Evolutionary conservation across 1,139 yeast species (phyloP).

Genomic region (Suhomyces bribrorum): DNA sequence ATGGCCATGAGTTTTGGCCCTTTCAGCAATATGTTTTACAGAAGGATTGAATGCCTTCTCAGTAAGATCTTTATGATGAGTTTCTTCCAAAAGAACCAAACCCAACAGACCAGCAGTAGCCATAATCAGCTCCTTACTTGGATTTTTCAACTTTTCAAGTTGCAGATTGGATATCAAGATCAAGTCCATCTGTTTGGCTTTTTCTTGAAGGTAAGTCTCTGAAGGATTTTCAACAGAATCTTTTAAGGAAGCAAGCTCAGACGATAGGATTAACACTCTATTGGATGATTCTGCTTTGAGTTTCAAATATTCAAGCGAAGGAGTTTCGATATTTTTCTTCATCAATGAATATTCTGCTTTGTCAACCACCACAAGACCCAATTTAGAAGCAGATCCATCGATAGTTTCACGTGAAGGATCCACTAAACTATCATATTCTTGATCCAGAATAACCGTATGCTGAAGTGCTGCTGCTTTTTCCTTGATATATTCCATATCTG

Average conservation of each 20-base stretch:
- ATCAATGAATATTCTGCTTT: slow-evolving; percentile 19
- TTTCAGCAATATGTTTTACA: slow-evolving; percentile 30
- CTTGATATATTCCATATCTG: slow-evolving; percentile 18
- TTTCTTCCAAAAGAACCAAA: slow-evolving; percentile 15
- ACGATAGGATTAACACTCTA: slow-evolving; percentile 20
- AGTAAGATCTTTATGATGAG: slow-evolving; percentile 11
- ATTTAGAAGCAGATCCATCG: slow-evolving; percentile 17
- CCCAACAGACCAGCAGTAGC: slow-evolving; percentile 29
- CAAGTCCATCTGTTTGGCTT: slow-evolving; percentile 18
- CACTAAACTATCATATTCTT: slow-evolving; percentile 23
- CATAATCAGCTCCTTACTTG: slow-evolving; percentile 31
- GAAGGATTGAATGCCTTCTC: slow-evolving; percentile 22
- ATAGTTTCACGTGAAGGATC: slow-evolving; percentile 22
- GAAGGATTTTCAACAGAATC: slow-evolving; percentile 19
- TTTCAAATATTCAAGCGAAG: slow-evolving; percentile 27
- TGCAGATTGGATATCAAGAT: slow-evolving; percentile 22
- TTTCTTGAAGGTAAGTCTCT: slow-evolving; percentile 20
- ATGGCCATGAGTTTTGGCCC: slow-evolving; percentile 25
- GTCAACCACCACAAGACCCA: slow-evolving; percentile 18
- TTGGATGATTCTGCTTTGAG: slow-evolving; percentile 20
- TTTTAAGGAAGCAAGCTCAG: slow-evolving; percentile 15
- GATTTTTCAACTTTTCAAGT: slow-evolving; percentile 19
- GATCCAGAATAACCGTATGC: slow-evolving; percentile 23
- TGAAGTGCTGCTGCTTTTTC: slow-evolving; percentile 21
- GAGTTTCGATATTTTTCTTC: slow-evolving; percentile 21